phyloP scores from a whole-genome alignment of 805 yeast species.

The Schizosaccharomyces cryophilus region DNA sequence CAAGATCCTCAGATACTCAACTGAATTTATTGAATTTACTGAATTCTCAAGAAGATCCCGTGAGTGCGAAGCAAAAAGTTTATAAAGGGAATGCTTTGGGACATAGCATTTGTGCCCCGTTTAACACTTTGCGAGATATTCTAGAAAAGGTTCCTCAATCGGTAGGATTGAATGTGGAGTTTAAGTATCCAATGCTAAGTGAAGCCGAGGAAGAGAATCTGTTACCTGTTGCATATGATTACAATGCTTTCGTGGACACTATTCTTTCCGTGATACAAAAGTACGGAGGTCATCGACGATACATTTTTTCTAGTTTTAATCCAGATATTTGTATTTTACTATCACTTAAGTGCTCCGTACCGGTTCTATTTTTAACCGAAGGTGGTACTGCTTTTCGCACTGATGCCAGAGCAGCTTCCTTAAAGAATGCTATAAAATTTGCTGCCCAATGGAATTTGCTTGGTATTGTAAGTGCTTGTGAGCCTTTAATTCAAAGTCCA shows the following conservation, averaged over 20 bases:
- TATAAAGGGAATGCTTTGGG: constrained; percentile 89
- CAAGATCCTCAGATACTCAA: not conserved
- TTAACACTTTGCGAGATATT: constrained; percentile 67
- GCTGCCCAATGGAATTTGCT: constrained; percentile 74
- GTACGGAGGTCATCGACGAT: constrained; percentile 53
- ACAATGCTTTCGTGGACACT: constrained; percentile 74
- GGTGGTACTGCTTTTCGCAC: constrained; percentile 71
- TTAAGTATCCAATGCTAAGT: constrained; percentile 79
- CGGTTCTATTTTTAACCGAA: constrained; percentile 73
- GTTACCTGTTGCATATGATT: constrained; percentile 61
- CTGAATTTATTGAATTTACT: not conserved
- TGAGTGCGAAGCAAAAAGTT: constrained; percentile 46
- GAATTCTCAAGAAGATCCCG: not conserved
- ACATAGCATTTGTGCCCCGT: constrained; percentile 66
- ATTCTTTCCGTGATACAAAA: constrained; percentile 60
- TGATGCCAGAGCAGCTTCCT: constrained; percentile 63
- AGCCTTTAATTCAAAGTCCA: constrained; percentile 70
- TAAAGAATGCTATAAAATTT: constrained; percentile 77
- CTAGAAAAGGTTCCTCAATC: constrained; percentile 55
- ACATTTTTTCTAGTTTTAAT: constrained; percentile 78
- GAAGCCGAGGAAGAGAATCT: constrained; percentile 75
- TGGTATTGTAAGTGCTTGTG: constrained; percentile 78
- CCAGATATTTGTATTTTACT: constrained; percentile 76
- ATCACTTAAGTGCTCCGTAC: constrained; percentile 75
- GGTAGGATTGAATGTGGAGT: constrained; percentile 84